phyloP scores from a whole-genome alignment of 139 green algal genomes.

The Chlamydomonas asymmetrica region DNA sequence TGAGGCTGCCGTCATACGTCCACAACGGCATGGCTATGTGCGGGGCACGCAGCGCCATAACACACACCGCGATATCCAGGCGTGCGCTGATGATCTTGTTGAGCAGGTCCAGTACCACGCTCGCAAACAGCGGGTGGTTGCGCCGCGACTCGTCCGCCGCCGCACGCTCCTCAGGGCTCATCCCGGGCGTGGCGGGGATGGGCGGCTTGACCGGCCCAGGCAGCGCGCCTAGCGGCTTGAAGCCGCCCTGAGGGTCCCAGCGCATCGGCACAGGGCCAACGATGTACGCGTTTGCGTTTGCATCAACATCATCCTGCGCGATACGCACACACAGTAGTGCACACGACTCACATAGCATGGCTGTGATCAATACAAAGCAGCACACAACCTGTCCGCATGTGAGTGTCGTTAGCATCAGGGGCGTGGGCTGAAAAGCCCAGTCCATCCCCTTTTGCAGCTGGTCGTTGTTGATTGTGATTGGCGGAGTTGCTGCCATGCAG shows the following conservation, averaged over 20 bases:
- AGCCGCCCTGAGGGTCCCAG: constrained; percentile 70
- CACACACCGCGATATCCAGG: constrained; percentile 89
- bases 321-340: too few species aligned
- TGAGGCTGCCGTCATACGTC: too few species aligned
- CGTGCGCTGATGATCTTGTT: constrained; percentile 94
- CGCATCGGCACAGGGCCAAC: constrained; percentile 76
- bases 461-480: too few species aligned
- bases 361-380: too few species aligned
- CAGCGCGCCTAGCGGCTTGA: constrained; percentile 13
- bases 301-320: constrained; percentile 89
- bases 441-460: too few species aligned
- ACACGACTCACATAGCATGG: too few species aligned
- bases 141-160: constrained; percentile 21
- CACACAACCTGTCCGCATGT: too few species aligned
- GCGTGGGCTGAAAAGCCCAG: too few species aligned
- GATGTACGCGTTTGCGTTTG: constrained; percentile 92
- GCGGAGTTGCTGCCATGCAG: too few species aligned
- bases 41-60: too few species aligned
- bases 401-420: too few species aligned
- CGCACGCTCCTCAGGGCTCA: not conserved
- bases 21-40: too few species aligned
- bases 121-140: constrained; percentile 87
- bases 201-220: constrained; percentile 6
- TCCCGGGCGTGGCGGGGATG: constrained; percentile 1
- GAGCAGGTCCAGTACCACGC: constrained; percentile 69